A percentile compares a stretch with the other conserved stretches of the same genome.
These are phyloP conservation scores for Hyaloscypha bicolor DNA, from an alignment of 495 filamentous ascomycete genomes.

Conservation along the genomic window DNA sequence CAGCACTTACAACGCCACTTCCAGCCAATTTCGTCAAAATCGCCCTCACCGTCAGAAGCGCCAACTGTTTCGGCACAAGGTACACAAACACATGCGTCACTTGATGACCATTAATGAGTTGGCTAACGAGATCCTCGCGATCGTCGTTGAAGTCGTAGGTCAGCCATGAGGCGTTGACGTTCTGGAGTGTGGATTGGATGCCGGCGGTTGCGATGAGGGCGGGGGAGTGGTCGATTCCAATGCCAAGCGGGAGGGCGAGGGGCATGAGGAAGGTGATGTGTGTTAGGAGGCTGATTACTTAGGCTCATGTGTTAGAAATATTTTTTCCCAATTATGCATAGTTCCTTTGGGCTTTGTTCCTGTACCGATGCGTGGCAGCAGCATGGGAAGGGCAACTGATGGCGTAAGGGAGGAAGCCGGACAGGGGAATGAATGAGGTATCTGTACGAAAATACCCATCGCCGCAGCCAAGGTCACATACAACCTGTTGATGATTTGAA, in stretches of 20 bases:
- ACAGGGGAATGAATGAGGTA: neutral
- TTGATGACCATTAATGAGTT: neutral
- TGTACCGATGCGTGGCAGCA: no score
- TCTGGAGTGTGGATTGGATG: neutral
- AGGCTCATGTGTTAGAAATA: neutral
- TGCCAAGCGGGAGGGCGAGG: neutral
- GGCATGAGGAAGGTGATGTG: neutral
- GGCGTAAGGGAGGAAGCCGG: neutral
- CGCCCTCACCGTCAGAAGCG: slow-evolving; percentile 7
- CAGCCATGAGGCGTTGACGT: slow-evolving; percentile 4
- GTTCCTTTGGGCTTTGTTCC: neutral
- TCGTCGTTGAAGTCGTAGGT: slow-evolving; percentile 23
- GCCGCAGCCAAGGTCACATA: slow-evolving; percentile 24
- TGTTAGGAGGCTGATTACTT: slow-evolving; percentile 11
- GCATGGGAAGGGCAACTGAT: neutral
- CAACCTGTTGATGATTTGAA: neutral
- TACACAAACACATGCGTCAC: slow-evolving; percentile 24
- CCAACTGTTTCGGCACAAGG: slow-evolving; percentile 22
- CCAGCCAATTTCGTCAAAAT: slow-evolving; percentile 14
- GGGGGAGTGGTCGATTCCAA: slow-evolving; percentile 22
- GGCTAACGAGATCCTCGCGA: slow-evolving; percentile 6
- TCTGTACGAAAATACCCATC: slow-evolving; percentile 18
- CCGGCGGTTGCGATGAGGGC: slow-evolving; percentile 11
- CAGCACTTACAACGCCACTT: slow-evolving; percentile 6
- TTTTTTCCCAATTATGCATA: neutral